A percentile compares a stretch with the other conserved stretches of the same genome.
phyloP scores from a whole-genome alignment of 345 rosid genomes.

The Rhodomyrtus tomentosa region DNA sequence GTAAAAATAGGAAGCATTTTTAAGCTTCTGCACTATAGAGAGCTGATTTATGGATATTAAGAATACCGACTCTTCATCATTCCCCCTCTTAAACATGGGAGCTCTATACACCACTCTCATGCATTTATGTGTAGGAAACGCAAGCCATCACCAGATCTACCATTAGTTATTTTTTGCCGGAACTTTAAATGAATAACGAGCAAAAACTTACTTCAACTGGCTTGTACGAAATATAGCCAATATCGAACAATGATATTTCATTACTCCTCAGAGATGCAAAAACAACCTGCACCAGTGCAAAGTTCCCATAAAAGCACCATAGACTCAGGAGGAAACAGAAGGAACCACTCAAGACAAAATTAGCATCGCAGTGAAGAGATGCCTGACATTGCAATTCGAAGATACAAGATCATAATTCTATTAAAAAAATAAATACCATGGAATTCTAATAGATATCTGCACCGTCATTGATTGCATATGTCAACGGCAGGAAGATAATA shows the following conservation, averaged over 20 bases:
- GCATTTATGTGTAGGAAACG: neutral
- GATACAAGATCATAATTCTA: neutral
- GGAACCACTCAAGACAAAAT: neutral
- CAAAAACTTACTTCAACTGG: constrained; percentile 54
- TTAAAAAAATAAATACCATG: neutral
- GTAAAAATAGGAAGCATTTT: neutral
- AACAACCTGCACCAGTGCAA: constrained; percentile 44
- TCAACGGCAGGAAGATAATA: neutral
- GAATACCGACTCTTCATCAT: neutral
- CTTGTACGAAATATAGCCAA: constrained; percentile 65
- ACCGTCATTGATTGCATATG: neutral
- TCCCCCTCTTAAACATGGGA: neutral
- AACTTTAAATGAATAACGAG: neutral
- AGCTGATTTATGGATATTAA: neutral
- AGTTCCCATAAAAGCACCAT: neutral
- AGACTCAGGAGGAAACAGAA: neutral
- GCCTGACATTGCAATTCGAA: neutral
- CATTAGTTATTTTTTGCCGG: neutral
- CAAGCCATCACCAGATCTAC: neutral
- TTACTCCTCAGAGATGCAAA: constrained; percentile 50
- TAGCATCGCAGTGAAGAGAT: neutral
- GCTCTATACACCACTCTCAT: neutral
- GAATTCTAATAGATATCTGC: neutral
- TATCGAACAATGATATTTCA: constrained; percentile 57
- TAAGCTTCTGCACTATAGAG: neutral